A percentile compares a stretch with the other conserved stretches of the same genome.
Evolutionary conservation across 345 rosid genomes (phyloP).

Genomic region (Boechera divaricarpa): DNA sequence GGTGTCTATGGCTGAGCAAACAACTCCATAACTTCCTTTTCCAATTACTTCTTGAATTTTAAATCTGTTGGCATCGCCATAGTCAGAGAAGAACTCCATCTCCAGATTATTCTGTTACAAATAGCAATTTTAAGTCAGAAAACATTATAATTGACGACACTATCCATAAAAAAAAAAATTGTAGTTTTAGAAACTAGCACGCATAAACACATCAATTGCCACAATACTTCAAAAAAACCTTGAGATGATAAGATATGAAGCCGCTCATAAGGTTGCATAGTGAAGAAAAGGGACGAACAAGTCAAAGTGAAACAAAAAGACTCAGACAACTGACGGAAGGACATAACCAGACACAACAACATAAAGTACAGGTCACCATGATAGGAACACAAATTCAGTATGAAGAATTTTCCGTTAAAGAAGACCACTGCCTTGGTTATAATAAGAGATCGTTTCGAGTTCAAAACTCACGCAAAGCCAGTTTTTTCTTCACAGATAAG

Average conservation of each 20-base stretch:
- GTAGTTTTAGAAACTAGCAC: no score
- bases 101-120: slow-evolving; percentile 70
- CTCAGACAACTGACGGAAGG: no score
- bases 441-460: no score
- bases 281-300: no score
- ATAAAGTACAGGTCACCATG: no score
- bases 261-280: background rate
- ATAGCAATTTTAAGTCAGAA: slow-evolving; percentile 11
- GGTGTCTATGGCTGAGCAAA: slow-evolving; percentile 89
- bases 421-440: no score
- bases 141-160: background rate
- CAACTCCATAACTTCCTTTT: slow-evolving; percentile 95
- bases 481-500: background rate
- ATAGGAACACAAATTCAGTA: no score
- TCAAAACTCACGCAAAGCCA: no score
- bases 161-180: background rate
- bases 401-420: no score
- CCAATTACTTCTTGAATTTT: slow-evolving; percentile 93
- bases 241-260: background rate
- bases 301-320: no score
- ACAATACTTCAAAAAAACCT: background rate
- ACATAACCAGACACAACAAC: no score
- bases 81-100: slow-evolving; percentile 90
- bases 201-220: slow-evolving; percentile 8
- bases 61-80: slow-evolving; percentile 86